Conservation (phyloP, 495 filamentous ascomycete species). For the Recurvomyces mirabilis region DNA sequence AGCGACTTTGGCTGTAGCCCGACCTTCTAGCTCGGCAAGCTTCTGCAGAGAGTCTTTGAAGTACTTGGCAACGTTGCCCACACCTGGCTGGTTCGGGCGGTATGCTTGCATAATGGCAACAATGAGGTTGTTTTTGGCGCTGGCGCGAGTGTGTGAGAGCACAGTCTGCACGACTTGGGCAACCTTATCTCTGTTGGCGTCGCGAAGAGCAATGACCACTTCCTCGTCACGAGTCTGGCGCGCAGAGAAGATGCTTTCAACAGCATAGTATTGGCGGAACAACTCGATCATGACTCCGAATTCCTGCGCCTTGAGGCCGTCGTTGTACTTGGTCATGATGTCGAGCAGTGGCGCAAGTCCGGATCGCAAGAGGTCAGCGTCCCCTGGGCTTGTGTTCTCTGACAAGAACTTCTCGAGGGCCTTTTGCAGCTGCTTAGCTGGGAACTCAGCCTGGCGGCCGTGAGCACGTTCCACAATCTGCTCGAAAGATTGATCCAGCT, state of each 20-base stretch:
- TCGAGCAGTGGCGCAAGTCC: slow-evolving; percentile 66
- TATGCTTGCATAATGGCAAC: slow-evolving; percentile 89
- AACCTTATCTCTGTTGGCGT: slow-evolving; percentile 91
- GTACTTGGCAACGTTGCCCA: slow-evolving; percentile 76
- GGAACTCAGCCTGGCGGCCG: slow-evolving; percentile 73
- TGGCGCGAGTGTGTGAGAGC: slow-evolving; percentile 83
- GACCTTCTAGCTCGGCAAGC: slow-evolving; percentile 82
- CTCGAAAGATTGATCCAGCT: slow-evolving; percentile 68
- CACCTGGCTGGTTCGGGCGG: slow-evolving; percentile 82
- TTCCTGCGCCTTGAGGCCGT: slow-evolving; percentile 86
- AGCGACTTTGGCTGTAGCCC: slow-evolving; percentile 85
- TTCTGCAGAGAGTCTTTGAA: slow-evolving; percentile 74
- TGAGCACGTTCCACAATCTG: slow-evolving; percentile 75
- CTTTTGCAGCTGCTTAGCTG: slow-evolving; percentile 76
- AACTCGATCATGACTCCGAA: slow-evolving; percentile 69
- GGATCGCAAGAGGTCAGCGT: slow-evolving; percentile 59
- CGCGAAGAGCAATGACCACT: slow-evolving; percentile 83
- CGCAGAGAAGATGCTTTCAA: slow-evolving; percentile 79
- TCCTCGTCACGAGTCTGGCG: slow-evolving; percentile 83
- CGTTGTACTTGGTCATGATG: slow-evolving; percentile 71
- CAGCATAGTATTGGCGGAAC: slow-evolving; percentile 64
- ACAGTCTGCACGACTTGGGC: slow-evolving; percentile 71
- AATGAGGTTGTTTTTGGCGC: slow-evolving; percentile 88
- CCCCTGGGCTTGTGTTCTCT: slow-evolving; percentile 54
- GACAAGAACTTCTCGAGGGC: slow-evolving; percentile 78